Evolutionary conservation across 495 filamentous ascomycete species (phyloP).

Genomic region (Aspergillus ellipticus): DNA sequence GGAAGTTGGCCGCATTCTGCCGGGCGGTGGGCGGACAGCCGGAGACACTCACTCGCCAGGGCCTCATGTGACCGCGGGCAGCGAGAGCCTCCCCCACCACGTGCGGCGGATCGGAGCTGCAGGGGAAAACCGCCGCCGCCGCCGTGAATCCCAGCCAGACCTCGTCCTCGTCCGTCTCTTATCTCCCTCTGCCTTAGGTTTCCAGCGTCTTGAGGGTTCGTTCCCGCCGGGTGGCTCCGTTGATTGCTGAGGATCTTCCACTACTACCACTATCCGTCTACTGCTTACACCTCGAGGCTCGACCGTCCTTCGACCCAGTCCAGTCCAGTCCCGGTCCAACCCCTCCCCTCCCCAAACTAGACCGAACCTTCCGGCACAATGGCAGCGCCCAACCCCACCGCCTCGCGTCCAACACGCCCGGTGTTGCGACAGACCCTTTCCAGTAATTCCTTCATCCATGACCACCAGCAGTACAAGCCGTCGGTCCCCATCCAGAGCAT

Average conservation of each 20-base stretch:
- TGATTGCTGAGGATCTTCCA: constrained; percentile 8
- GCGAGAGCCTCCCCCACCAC: constrained; percentile 8
- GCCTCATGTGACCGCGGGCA: constrained; percentile 4
- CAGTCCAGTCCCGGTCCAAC: neutral
- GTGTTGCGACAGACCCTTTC: constrained; percentile 50
- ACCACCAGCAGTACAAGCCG: constrained; percentile 72
- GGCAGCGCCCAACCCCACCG: constrained; percentile 26
- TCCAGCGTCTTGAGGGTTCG: constrained; percentile 7
- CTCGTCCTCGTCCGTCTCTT: neutral
- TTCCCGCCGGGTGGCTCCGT: constrained; percentile 11
- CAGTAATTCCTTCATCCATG: constrained; percentile 65
- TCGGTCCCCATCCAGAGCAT: constrained; percentile 43
- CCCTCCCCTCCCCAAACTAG: neutral
- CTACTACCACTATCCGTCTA: constrained; percentile 2
- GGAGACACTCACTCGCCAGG: no score
- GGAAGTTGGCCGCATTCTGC: constrained; percentile 5
- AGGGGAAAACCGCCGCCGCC: neutral
- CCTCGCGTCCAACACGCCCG: constrained; percentile 31
- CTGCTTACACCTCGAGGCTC: neutral
- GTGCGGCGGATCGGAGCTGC: constrained; percentile 14
- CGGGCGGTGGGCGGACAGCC: constrained; percentile 13
- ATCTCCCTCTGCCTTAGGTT: neutral
- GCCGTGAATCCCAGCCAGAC: neutral
- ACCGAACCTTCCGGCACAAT: constrained; percentile 18
- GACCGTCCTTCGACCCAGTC: constrained; percentile 1